phyloP scores from a whole-genome alignment of 164 flowering plant genomes.

The Santalum album region DNA sequence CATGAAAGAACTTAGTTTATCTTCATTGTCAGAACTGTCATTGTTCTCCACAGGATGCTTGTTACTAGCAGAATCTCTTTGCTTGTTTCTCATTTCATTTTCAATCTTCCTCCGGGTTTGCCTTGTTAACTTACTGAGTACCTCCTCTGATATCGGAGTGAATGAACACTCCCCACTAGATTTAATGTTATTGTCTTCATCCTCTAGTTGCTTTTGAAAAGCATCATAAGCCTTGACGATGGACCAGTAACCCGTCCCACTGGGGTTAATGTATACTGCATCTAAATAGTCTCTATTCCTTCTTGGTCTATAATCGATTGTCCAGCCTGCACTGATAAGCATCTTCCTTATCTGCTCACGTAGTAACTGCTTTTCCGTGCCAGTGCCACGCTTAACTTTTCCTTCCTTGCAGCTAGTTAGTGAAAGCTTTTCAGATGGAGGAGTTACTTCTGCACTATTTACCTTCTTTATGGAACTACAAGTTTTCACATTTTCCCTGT shows the following conservation, averaged over 20 bases:
- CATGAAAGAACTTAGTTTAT: conserved; percentile 26
- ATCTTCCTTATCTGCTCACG: conserved; percentile 53
- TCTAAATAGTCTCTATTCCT: conserved; percentile 65
- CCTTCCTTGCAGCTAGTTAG: conserved; percentile 25
- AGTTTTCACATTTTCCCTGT: conserved; percentile 14
- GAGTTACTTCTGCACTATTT: conserved; percentile 20
- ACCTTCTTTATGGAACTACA: conserved; percentile 16
- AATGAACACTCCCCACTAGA: conserved; percentile 26
- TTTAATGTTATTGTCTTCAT: conserved; percentile 22
- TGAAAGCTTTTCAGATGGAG: conserved; percentile 15
- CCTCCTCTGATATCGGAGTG: conserved; percentile 50
- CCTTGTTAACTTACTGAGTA: conserved; percentile 64
- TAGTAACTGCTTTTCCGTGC: conserved; percentile 59
- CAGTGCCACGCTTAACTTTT: conserved; percentile 43
- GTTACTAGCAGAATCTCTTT: conserved; percentile 19
- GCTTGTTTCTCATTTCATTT: conserved; percentile 44
- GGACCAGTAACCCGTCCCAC: conserved; percentile 69
- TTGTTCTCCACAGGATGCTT: conserved; percentile 25
- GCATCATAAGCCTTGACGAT: conserved; percentile 72
- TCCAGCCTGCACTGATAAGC: conserved; percentile 71
- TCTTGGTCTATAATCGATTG: conserved; percentile 67
- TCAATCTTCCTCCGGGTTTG: conserved; percentile 61
- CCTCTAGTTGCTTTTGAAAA: conserved; percentile 47
- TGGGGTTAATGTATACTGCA: conserved; percentile 58
- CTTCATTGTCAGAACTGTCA: conserved; percentile 34